phyloP scores from a whole-genome alignment of 257 asterid species.

The Solanum medicagineum region DNA sequence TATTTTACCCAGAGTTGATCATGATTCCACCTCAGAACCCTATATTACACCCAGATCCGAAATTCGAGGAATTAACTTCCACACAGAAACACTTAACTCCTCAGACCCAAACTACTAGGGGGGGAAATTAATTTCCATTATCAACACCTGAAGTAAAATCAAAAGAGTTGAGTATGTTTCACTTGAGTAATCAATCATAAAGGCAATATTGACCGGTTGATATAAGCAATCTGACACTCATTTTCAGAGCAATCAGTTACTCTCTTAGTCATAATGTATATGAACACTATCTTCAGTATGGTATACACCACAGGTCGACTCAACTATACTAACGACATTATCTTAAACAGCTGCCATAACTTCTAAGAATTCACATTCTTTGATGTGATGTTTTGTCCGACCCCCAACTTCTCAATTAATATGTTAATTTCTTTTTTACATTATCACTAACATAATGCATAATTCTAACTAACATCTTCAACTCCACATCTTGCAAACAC shows the following conservation, averaged over 20 bases:
- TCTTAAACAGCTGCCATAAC: neutral
- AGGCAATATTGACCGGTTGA: neutral
- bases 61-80: neutral
- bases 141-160: too few relatives aligned
- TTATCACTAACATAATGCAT: neutral
- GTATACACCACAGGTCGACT: neutral
- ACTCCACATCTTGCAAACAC: neutral
- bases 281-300: too few relatives aligned
- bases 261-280: neutral
- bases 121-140: too few relatives aligned
- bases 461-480: neutral
- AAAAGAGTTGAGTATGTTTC: neutral
- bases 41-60: too few relatives aligned
- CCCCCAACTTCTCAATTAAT: neutral
- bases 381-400: neutral
- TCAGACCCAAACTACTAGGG: neutral
- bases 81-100: neutral
- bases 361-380: neutral
- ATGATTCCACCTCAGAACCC: neutral
- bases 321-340: neutral
- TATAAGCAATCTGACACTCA: neutral
- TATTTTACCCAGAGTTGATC: neutral
- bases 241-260: neutral
- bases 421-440: neutral
- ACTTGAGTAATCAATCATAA: neutral